phyloP scores from a whole-genome alignment of 2,329 filamentous ascomycete species.

The Trichoderma koningii region DNA sequence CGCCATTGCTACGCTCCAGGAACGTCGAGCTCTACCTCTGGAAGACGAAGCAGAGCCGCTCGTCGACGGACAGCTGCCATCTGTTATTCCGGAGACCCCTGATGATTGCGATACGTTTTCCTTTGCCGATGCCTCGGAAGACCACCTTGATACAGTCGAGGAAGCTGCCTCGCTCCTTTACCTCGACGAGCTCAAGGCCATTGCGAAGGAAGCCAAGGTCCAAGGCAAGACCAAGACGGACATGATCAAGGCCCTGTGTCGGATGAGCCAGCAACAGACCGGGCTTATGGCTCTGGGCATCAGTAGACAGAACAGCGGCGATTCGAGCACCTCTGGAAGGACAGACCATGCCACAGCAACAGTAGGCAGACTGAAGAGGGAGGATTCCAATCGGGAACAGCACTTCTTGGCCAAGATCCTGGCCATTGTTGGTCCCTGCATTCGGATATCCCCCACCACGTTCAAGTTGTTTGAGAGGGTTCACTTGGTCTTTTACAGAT shows the following conservation, averaged over 20 bases:
- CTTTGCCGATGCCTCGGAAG: constrained; percentile 78
- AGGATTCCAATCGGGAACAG: constrained; percentile 63
- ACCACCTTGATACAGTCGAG: constrained; percentile 73
- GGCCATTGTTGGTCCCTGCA: constrained; percentile 75
- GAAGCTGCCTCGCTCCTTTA: constrained; percentile 79
- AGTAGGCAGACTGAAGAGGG: constrained; percentile 30
- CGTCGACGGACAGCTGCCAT: constrained; percentile 33
- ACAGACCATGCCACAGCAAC: constrained; percentile 40
- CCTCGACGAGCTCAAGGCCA: constrained; percentile 81
- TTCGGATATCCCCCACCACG: constrained; percentile 71
- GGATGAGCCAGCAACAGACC: constrained; percentile 71
- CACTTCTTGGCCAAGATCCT: constrained; percentile 80
- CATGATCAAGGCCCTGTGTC: constrained; percentile 71
- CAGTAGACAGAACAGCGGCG: constrained; percentile 63
- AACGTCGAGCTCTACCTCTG: constrained; percentile 55
- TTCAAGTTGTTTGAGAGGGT: constrained; percentile 89
- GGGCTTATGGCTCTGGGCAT: constrained; percentile 72
- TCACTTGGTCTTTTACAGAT: constrained; percentile 93
- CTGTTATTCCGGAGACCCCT: constrained; percentile 45
- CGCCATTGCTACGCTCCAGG: constrained; percentile 68
- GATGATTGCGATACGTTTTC: constrained; percentile 61
- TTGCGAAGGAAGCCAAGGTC: constrained; percentile 85
- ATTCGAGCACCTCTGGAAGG: constrained; percentile 52
- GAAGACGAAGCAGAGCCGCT: constrained; percentile 21
- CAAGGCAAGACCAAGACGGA: constrained; percentile 87